Evolutionary conservation across 805 yeast species (phyloP).

Genomic region (Suhomyces vadensis): DNA sequence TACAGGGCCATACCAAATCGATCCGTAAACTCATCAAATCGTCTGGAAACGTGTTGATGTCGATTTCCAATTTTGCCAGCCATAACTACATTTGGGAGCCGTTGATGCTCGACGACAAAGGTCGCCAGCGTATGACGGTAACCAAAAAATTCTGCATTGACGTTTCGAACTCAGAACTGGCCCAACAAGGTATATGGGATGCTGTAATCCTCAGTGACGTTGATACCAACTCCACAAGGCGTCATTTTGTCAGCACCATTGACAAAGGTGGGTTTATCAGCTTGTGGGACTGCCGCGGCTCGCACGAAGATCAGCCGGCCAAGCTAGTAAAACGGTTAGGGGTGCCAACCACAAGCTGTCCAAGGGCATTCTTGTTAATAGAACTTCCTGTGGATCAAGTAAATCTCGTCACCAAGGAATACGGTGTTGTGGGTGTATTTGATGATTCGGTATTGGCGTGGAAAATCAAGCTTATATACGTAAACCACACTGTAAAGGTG

Average conservation of each 20-base stretch:
- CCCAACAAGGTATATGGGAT: slow-evolving; percentile 25
- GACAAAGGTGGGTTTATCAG: slow-evolving; percentile 43
- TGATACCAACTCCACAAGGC: slow-evolving; percentile 17
- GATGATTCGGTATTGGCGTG: slow-evolving; percentile 42
- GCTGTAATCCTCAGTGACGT: slow-evolving; percentile 38
- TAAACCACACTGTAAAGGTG: no score
- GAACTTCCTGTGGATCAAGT: slow-evolving; percentile 4
- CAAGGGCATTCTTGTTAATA: slow-evolving; percentile 26
- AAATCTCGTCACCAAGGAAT: slow-evolving; percentile 15
- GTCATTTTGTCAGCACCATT: slow-evolving; percentile 33
- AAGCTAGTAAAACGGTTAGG: slow-evolving; percentile 20
- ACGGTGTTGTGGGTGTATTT: slow-evolving; percentile 54
- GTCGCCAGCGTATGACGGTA: slow-evolving; percentile 23
- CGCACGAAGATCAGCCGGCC: slow-evolving; percentile 32
- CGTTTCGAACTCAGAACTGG: slow-evolving; percentile 14
- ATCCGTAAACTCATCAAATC: slow-evolving; percentile 68
- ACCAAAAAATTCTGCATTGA: slow-evolving; percentile 36
- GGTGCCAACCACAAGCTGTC: slow-evolving; percentile 17
- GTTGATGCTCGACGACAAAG: slow-evolving; percentile 20
- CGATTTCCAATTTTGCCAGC: slow-evolving; percentile 39
- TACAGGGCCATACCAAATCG: slow-evolving; percentile 87
- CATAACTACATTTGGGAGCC: slow-evolving; percentile 48
- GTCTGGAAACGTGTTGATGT: slow-evolving; percentile 36
- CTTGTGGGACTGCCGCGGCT: slow-evolving; percentile 61
- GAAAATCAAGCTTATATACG: slow-evolving; percentile 28